These are phyloP conservation scores for Cicer judaicum DNA, from an alignment of 306 rosid species.

Conservation along the genomic window DNA sequence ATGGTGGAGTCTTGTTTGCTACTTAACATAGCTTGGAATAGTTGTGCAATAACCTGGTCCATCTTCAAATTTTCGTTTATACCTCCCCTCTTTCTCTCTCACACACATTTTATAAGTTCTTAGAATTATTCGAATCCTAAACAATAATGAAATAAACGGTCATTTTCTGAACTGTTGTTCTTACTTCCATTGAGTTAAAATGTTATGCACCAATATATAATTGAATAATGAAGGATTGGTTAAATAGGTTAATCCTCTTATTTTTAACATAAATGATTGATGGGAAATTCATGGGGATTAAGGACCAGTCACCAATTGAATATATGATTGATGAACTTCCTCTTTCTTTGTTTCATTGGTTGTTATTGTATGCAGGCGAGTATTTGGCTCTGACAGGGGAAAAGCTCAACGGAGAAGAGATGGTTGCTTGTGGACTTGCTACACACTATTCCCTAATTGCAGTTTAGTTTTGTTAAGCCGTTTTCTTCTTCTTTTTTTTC, in stretches of 20 bases:
- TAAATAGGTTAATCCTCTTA: conserved; percentile 31
- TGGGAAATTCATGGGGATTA: conserved; percentile 30
- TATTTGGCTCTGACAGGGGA: conserved; percentile 88
- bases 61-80: conserved; percentile 25
- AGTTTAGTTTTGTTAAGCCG: conserved; percentile 59
- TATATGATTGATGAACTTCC: conserved; percentile 7
- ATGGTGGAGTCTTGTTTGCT: conserved; percentile 22
- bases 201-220: neutral
- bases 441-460: conserved; percentile 76
- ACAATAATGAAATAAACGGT: neutral
- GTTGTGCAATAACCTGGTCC: conserved; percentile 10
- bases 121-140: neutral
- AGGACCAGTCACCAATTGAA: conserved; percentile 18
- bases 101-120: neutral
- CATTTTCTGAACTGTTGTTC: conserved; percentile 7
- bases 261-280: conserved; percentile 16
- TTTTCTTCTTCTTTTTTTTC: conserved; percentile 22
- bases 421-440: conserved; percentile 89
- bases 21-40: conserved; percentile 30
- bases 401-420: conserved; percentile 79
- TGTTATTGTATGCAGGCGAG: conserved; percentile 68
- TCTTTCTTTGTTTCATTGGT: conserved; percentile 34
- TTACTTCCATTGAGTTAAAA: neutral
- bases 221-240: conserved; percentile 11
- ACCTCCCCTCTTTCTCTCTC: neutral